Base-by-base conservation (phyloP, 257 asterid genomes). In the Petunia secreta region DNA sequence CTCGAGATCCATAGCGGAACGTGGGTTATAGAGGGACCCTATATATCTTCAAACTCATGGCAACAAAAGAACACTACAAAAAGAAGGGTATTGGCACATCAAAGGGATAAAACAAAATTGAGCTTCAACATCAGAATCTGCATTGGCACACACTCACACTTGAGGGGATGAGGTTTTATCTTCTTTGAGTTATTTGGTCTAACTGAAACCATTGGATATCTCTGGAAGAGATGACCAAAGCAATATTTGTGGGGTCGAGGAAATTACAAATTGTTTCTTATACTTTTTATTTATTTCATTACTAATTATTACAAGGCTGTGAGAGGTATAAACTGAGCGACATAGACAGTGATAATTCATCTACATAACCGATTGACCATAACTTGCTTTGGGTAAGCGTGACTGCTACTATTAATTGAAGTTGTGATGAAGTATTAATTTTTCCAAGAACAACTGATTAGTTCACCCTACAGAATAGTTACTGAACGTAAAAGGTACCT, bases 101-200 rank as follows among this genome's bases (percentile, higher is more conserved):
- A 10, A 50, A 46, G 52, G 55, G 55, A 80, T 11, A 80, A 66
- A 52, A 64, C 81, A 80, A 79, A 79, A 44, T 83, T 38, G 83
- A 79, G 65, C 59, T 83, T 77, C 79, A 66, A 75, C 79, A 75
- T 75, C 81, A 65, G 10, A 60, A 77, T 48, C 75, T 66, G 81
- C 73, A 76, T 38, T 39, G 79, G 81, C 81, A 15, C 85, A 64
- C 65, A 82, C 52, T 58, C 60, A 63, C 80, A 63, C 73, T 71
- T 63, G 64, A 63, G 55, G 74, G 80, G 86, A 83, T 73, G 80
- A 83, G 80, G 59, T 25, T 79, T 83, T 74, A 74, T 79, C 81
- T 6, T 43, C 68, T 65, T 25, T 66, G 65, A 5, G 4, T 63
- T 38, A 3, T 77, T 5, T 82, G 66, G 2, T 81, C 64, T 67